A percentile compares a stretch with the other conserved stretches of the same genome.
Conservation (phyloP, 2,329 filamentous ascomycete genomes). For the Neodidymelliopsis sp. region DNA sequence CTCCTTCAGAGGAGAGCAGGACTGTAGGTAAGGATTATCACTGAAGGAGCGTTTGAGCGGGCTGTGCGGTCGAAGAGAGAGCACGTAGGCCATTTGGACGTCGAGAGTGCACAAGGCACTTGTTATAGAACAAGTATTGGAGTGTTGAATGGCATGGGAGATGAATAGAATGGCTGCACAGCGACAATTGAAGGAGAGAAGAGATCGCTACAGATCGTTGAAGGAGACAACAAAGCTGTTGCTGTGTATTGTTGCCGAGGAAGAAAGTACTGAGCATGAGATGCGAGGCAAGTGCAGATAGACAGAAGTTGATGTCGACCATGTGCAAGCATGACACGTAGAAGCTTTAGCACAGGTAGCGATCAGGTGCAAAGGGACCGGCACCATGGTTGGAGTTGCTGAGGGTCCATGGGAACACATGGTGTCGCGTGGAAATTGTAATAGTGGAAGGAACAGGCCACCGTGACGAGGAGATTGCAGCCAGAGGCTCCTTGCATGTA, state of each 20-base stretch:
- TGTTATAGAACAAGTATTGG: conserved; percentile 28
- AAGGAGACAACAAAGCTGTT: conserved; percentile 21
- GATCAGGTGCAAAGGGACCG: conserved; percentile 24
- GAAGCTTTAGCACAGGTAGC: conserved; percentile 29
- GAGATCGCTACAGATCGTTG: conserved; percentile 21
- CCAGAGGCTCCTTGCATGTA: neutral
- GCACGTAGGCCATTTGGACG: conserved; percentile 49
- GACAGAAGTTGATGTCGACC: conserved; percentile 14
- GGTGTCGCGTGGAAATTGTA: conserved; percentile 5
- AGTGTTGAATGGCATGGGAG: conserved; percentile 42
- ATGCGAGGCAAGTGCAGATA: conserved; percentile 32
- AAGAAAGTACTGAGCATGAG: conserved; percentile 22
- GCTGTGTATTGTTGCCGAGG: conserved; percentile 16
- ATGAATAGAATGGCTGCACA: conserved; percentile 48
- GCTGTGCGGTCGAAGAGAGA: conserved; percentile 49
- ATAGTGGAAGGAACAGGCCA: conserved; percentile 19
- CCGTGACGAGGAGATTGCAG: conserved; percentile 17
- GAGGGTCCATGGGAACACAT: conserved; percentile 14
- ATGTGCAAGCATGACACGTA: conserved; percentile 14
- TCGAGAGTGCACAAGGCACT: conserved; percentile 27
- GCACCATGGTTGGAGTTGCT: conserved; percentile 21
- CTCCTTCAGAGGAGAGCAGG: conserved; percentile 44
- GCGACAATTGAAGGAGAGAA: conserved; percentile 40
- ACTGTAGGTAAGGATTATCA: conserved; percentile 48
- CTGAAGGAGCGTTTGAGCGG: conserved; percentile 53